Conservation (phyloP, 352 stramenopile genomes). For the Plasmopara halstedii region DNA sequence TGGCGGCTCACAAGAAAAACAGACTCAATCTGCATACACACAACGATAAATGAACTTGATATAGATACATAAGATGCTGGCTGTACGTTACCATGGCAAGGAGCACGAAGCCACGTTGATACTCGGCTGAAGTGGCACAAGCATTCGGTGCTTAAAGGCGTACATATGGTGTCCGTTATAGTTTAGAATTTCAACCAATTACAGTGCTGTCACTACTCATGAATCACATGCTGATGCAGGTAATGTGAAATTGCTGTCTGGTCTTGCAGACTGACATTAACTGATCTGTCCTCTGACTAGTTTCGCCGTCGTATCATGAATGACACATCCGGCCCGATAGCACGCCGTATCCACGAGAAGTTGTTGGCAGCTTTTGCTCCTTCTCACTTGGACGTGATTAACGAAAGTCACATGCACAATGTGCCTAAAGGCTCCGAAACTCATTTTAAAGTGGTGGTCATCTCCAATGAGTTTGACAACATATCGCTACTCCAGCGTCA, state of each 20-base stretch:
- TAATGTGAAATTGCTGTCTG: too few species aligned
- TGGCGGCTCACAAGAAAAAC: constrained; percentile 87
- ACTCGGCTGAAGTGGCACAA: constrained; percentile 1
- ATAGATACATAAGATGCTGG: not conserved
- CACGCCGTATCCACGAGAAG: constrained; percentile 60
- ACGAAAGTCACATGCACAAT: constrained; percentile 95
- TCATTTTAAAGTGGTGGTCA: constrained; percentile 95
- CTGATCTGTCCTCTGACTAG: constrained; percentile 1
- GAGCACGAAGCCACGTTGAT: constrained; percentile 3
- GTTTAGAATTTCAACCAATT: too few species aligned
- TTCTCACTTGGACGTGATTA: constrained; percentile 82
- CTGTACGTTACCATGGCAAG: constrained; percentile 10
- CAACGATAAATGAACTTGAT: not conserved
- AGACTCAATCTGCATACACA: constrained; percentile 67
- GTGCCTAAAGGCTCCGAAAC: constrained; percentile 91
- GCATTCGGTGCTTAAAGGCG: not conserved
- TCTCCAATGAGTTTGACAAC: constrained; percentile 86
- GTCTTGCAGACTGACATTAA: not conserved
- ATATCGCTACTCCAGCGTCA: constrained; percentile 85
- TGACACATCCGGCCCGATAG: constrained; percentile 35
- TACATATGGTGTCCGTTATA: too few species aligned
- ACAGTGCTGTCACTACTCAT: too few species aligned
- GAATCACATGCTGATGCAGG: too few species aligned
- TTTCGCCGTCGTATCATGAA: constrained; percentile 25
- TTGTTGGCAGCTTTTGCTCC: constrained; percentile 50